Evolutionary conservation across 1,284 basidiomycete genomes (phyloP), one percentile per base, ranked within the genome.

Genomic region (Anthracocystis panici-leucophaei): DNA sequence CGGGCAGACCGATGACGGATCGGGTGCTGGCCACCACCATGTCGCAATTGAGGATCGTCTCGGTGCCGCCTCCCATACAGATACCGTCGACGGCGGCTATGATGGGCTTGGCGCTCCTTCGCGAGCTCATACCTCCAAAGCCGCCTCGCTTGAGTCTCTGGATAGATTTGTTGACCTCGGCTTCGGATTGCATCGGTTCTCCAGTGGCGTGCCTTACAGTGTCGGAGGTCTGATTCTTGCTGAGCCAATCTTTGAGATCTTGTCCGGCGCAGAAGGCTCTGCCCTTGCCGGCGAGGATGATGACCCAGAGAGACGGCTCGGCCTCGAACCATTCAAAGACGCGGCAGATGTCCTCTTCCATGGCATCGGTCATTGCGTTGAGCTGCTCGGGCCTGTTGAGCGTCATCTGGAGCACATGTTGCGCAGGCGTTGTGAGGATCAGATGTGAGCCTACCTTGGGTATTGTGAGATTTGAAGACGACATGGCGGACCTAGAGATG

Each of bases 61-160:
- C 93, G 45, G 90, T 88, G 1, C 92, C 93, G 5, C 93, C 93
- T 14, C 93, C 93, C 73, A 91, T 91, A 3, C 92, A 90, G 31
- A 90, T 88, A 14, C 93, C 93, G 75, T 91, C 90, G 1, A 94
- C 91, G 3, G 93, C 93, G 20, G 92, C 92, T 55, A 95, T 91
- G 70, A 93, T 89, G 9, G 92, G 92, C 82, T 95, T 94, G 64
- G 86, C 88, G 10, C 89, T 89, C 4, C 83, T 82, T 54, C 89
- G 88, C 2, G 92, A 88, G 33, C 91, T 89, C 56, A 95, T 86
- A 14, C 91, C 89, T 0, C 89, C 93, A 82, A 95, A 94, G 2
- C 93, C 93, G 74, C 92, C 87, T 0, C 86, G 64, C 45, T 69
- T 65, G 53, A 74, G 64, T 52, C 67, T 62, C 41, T 66, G 52